phyloP scores from a whole-genome alignment of 768 basidiomycete species.

The Asterophora parasitica region DNA sequence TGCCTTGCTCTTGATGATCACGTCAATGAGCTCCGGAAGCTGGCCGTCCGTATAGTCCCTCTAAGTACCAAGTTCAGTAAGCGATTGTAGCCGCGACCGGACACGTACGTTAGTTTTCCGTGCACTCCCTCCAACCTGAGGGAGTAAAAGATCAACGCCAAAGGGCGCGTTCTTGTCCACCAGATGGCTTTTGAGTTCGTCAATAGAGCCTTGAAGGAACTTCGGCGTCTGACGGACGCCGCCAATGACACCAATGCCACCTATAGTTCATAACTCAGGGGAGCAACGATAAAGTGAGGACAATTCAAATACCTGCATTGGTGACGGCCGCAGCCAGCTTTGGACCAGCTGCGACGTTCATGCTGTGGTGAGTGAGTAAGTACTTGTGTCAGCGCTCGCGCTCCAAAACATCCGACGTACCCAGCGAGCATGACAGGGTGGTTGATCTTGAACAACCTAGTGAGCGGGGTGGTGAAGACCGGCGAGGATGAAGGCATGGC shows the following conservation, averaged over 20 bases:
- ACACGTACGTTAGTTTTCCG: slow-evolving; percentile 67
- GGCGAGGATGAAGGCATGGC: slow-evolving; percentile 63
- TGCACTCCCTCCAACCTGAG: slow-evolving; percentile 77
- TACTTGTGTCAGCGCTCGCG: background rate
- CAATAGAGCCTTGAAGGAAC: slow-evolving; percentile 60
- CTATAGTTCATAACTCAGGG: slow-evolving; percentile 21
- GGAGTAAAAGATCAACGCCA: slow-evolving; percentile 80
- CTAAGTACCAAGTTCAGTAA: slow-evolving; percentile 4
- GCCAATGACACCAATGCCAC: slow-evolving; percentile 85
- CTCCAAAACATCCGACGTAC: slow-evolving; percentile 22
- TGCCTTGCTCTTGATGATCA: slow-evolving; percentile 69
- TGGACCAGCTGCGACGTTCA: slow-evolving; percentile 86
- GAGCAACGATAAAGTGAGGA: background rate
- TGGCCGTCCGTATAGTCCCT: slow-evolving; percentile 75
- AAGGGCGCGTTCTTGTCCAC: slow-evolving; percentile 74
- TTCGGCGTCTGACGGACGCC: slow-evolving; percentile 72
- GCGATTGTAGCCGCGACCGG: background rate
- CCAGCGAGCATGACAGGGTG: slow-evolving; percentile 86
- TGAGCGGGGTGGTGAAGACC: slow-evolving; percentile 69
- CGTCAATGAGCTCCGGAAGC: slow-evolving; percentile 69
- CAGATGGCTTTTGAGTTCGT: slow-evolving; percentile 69
- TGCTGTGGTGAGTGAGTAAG: slow-evolving; percentile 26
- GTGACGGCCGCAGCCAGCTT: slow-evolving; percentile 85
- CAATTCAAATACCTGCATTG: slow-evolving; percentile 56
- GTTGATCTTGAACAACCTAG: slow-evolving; percentile 68